These are phyloP conservation scores for Backusella westeae DNA, from an alignment of 192 early-diverging fungal species.

Conservation along the genomic window DNA sequence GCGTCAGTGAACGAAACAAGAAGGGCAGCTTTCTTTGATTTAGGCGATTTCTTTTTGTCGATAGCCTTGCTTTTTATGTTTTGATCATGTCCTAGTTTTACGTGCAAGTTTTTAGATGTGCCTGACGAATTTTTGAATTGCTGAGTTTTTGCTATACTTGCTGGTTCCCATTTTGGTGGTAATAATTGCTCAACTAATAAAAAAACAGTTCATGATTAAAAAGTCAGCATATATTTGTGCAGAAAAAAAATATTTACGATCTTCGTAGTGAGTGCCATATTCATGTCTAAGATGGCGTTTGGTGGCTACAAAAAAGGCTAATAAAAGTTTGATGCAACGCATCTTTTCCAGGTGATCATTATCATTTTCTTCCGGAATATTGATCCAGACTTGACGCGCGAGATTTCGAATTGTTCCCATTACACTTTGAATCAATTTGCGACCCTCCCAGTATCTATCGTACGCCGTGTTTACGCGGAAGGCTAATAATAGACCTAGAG, in stretches of 20 bases:
- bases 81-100: background rate
- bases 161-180: conserved; percentile 23
- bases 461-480: conserved; percentile 83
- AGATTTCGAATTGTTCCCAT: conserved; percentile 67
- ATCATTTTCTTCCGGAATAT: conserved; percentile 46
- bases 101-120: background rate
- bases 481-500: conserved; percentile 69
- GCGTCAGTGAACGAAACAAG: conserved; percentile 13
- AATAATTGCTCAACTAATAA: conserved; percentile 23
- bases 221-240: background rate
- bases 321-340: conserved; percentile 45
- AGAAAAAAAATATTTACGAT: conserved; percentile 30
- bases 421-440: conserved; percentile 62
- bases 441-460: conserved; percentile 75
- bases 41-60: background rate
- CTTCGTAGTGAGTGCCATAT: conserved; percentile 53
- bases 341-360: conserved; percentile 55
- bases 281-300: conserved; percentile 66
- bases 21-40: conserved; percentile 1
- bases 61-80: background rate
- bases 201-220: background rate
- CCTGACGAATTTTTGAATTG: background rate
- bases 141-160: conserved; percentile 9
- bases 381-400: conserved; percentile 68
- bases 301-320: conserved; percentile 55